A percentile compares a stretch with the other conserved stretches of the same genome.
These are phyloP conservation scores for Otatea glauca DNA, from an alignment of 176 grass and related monocot genomes.

Conservation along the genomic window DNA sequence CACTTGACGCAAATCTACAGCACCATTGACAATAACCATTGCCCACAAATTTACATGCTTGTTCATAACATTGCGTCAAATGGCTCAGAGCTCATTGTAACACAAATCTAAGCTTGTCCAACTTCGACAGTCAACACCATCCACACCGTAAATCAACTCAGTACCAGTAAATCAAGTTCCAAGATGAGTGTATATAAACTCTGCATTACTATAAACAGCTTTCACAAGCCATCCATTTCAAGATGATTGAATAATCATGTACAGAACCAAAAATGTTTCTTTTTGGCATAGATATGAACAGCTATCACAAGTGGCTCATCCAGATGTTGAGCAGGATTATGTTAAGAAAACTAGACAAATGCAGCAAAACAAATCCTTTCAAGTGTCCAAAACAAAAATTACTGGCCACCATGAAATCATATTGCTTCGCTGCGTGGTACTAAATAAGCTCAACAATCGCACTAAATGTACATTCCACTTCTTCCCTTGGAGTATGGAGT, in stretches of 20 bases:
- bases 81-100: background rate
- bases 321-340: conserved; percentile 10
- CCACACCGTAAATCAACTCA: background rate
- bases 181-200: background rate
- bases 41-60: background rate
- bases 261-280: background rate
- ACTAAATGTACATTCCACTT: conserved; percentile 29
- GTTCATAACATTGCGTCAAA: background rate
- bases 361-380: conserved; percentile 20
- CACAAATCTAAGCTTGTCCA: background rate
- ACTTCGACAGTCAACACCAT: background rate
- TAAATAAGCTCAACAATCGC: conserved; percentile 25
- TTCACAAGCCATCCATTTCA: conserved; percentile 10
- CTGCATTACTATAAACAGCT: conserved; percentile 13
- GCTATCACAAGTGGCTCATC: conserved; percentile 11
- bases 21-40: background rate
- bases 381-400: conserved; percentile 47
- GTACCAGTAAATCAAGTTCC: background rate
- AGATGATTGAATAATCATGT: conserved; percentile 11
- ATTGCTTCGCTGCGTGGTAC: background rate
- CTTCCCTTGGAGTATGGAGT: background rate
- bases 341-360: conserved; percentile 20
- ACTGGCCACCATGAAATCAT: conserved; percentile 40
- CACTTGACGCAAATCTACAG: no score
- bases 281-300: conserved; percentile 15